Conservation (phyloP, 306 rosid genomes). For the Cicer pinnatifidum region DNA sequence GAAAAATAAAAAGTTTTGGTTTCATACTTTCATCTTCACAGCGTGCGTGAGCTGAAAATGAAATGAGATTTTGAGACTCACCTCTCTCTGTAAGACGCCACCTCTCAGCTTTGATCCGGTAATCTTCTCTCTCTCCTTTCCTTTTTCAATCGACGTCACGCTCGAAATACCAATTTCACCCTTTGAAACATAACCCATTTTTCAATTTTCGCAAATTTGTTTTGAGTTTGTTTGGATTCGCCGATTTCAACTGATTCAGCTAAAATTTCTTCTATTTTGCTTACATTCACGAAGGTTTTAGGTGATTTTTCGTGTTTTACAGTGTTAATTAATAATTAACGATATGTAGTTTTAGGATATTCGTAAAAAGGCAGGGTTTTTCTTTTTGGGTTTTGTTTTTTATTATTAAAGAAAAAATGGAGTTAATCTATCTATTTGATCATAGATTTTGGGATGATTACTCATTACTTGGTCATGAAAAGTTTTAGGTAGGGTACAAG, state of each 20-base stretch:
- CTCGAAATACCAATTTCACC: slow-evolving; percentile 27
- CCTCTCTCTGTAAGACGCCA: slow-evolving; percentile 31
- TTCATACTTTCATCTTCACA: slow-evolving; percentile 11
- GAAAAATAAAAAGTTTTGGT: neutral
- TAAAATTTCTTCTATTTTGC: slow-evolving; percentile 5
- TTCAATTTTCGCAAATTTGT: neutral
- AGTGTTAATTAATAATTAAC: neutral
- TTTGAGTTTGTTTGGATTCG: neutral
- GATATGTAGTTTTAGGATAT: neutral
- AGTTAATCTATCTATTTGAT: neutral
- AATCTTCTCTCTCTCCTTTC: neutral
- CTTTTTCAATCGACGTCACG: neutral
- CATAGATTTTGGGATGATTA: neutral
- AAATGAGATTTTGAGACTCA: neutral
- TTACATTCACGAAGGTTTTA: neutral
- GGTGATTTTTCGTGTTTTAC: slow-evolving; percentile 15
- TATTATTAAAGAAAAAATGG: slow-evolving; percentile 6
- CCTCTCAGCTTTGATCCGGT: slow-evolving; percentile 53
- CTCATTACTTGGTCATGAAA: slow-evolving; percentile 1
- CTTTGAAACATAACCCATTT: neutral
- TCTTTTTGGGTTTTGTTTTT: slow-evolving; percentile 23
- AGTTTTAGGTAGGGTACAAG: slow-evolving; percentile 19
- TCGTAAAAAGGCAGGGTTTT: slow-evolving; percentile 26
- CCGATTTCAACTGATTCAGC: slow-evolving; percentile 38
- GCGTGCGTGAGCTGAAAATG: slow-evolving; percentile 29